phyloP scores from a whole-genome alignment of 2,329 filamentous ascomycete genomes.

The Penicillium rolfsii region DNA sequence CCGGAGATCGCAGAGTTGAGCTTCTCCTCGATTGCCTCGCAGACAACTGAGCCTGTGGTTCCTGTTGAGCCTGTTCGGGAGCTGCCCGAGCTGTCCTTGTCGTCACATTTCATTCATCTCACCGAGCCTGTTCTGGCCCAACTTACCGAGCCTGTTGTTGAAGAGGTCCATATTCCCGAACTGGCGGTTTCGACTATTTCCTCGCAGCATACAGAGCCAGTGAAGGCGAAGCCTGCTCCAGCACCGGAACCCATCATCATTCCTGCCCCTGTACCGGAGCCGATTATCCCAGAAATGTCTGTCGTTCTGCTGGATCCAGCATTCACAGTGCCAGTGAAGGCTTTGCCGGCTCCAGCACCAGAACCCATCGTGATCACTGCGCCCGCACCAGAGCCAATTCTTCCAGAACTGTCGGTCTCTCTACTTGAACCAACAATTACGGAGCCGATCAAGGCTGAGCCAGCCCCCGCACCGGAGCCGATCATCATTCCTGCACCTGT shows the following conservation, averaged over 20 bases:
- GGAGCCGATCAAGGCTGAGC: conserved; percentile 36
- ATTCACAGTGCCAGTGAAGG: conserved; percentile 36
- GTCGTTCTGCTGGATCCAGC: conserved; percentile 35
- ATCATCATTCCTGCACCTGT: conserved; percentile 15
- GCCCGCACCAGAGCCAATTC: conserved; percentile 17
- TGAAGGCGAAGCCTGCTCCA: conserved; percentile 22
- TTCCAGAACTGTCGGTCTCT: conserved; percentile 35
- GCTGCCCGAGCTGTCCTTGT: conserved; percentile 25
- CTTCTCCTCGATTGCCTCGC: conserved; percentile 35
- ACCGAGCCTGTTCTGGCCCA: conserved; percentile 32
- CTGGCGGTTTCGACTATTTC: conserved; percentile 40
- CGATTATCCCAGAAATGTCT: conserved; percentile 26
- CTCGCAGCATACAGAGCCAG: conserved; percentile 38
- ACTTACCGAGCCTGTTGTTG: conserved; percentile 24
- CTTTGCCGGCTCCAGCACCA: conserved; percentile 22
- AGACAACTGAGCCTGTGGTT: conserved; percentile 28
- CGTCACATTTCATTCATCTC: conserved; percentile 27
- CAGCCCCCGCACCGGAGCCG: conserved; percentile 24
- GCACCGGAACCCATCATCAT: conserved; percentile 24
- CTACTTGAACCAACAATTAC: conserved; percentile 31
- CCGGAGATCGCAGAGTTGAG: conserved; percentile 28
- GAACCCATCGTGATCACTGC: conserved; percentile 19
- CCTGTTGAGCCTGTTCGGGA: conserved; percentile 19
- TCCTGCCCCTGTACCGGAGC: conserved; percentile 21
- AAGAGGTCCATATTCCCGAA: conserved; percentile 23